These are phyloP conservation scores for Grosmannia penicillata DNA, from an alignment of 2,329 filamentous ascomycete species.

Conservation along the genomic window DNA sequence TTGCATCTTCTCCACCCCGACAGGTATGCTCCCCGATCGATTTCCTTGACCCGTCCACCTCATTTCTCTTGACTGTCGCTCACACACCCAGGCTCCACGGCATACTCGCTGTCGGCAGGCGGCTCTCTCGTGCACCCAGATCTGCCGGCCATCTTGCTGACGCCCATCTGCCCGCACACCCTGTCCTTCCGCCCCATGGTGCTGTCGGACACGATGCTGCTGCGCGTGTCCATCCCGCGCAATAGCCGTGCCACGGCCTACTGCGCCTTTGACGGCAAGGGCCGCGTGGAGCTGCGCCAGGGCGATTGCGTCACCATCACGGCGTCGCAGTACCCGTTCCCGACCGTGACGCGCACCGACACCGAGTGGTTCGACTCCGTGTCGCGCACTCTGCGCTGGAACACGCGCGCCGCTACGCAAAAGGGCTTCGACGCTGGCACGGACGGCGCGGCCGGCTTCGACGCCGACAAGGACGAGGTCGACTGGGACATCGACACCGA, in stretches of 20 bases:
- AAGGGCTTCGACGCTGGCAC: conserved; percentile 60
- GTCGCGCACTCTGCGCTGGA: conserved; percentile 84
- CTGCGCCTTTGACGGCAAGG: conserved; percentile 95
- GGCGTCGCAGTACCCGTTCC: conserved; percentile 92
- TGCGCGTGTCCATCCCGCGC: conserved; percentile 75
- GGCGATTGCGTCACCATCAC: conserved; percentile 95
- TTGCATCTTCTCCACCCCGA: conserved; percentile 94
- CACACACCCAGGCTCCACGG: conserved; percentile 52
- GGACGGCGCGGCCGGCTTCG: conserved; percentile 16
- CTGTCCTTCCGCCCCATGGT: conserved; percentile 97
- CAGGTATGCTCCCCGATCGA: conserved; percentile 39
- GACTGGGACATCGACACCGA: conserved; percentile 96
- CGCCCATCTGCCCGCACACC: conserved; percentile 94
- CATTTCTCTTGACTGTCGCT: neutral
- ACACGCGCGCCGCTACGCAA: conserved; percentile 79
- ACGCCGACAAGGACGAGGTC: conserved; percentile 32
- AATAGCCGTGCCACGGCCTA: conserved; percentile 85
- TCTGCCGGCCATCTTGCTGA: conserved; percentile 90
- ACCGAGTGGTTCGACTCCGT: conserved; percentile 97
- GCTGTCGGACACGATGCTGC: conserved; percentile 81
- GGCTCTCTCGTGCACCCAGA: conserved; percentile 93
- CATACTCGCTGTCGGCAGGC: conserved; percentile 90
- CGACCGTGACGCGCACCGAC: conserved; percentile 78
- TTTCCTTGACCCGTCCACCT: conserved; percentile 1
- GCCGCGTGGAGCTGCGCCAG: conserved; percentile 79